A percentile compares a stretch with the other conserved stretches of the same genome.
Conservation (phyloP, 2,329 filamentous ascomycete genomes). For the Fusarium graminum region DNA sequence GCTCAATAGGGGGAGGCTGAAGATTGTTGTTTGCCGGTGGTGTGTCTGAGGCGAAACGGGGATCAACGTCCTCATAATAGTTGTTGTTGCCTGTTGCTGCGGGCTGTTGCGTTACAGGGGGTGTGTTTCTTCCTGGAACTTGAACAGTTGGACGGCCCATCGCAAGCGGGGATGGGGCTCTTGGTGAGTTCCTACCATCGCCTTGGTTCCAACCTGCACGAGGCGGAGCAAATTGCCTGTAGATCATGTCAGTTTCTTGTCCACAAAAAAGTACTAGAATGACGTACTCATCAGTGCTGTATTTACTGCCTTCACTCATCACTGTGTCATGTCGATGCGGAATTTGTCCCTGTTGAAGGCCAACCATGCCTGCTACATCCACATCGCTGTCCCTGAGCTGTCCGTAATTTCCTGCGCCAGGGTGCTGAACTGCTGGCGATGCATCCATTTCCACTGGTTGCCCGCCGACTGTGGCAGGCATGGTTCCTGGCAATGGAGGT, state of each 20-base stretch:
- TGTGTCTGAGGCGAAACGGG: conserved; percentile 76
- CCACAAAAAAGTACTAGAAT: neutral
- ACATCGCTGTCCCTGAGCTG: conserved; percentile 73
- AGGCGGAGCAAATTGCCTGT: conserved; percentile 67
- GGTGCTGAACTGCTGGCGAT: conserved; percentile 60
- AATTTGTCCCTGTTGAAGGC: conserved; percentile 70
- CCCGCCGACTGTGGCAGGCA: conserved; percentile 61
- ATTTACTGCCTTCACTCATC: conserved; percentile 77
- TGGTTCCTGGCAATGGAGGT: conserved; percentile 67
- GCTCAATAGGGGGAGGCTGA: conserved; percentile 53
- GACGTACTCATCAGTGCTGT: conserved; percentile 77
- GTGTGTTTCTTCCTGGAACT: conserved; percentile 54
- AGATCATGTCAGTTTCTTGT: conserved; percentile 9
- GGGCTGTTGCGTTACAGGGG: conserved; percentile 49
- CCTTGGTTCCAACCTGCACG: conserved; percentile 68
- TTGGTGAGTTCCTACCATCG: conserved; percentile 60
- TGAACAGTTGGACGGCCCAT: conserved; percentile 54
- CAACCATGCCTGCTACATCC: conserved; percentile 80
- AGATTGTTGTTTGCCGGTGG: conserved; percentile 49
- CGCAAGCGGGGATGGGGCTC: conserved; percentile 61
- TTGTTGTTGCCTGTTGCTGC: conserved; percentile 52
- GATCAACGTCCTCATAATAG: conserved; percentile 96
- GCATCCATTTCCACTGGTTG: conserved; percentile 87
- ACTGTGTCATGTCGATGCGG: conserved; percentile 62
- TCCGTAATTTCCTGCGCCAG: conserved; percentile 61